Percentiles rank a stretch among this genome's conserved stretches.
These are phyloP conservation scores for Lenwebbia sp. DNA, from an alignment of 345 rosid genomes.

Conservation along the genomic window DNA sequence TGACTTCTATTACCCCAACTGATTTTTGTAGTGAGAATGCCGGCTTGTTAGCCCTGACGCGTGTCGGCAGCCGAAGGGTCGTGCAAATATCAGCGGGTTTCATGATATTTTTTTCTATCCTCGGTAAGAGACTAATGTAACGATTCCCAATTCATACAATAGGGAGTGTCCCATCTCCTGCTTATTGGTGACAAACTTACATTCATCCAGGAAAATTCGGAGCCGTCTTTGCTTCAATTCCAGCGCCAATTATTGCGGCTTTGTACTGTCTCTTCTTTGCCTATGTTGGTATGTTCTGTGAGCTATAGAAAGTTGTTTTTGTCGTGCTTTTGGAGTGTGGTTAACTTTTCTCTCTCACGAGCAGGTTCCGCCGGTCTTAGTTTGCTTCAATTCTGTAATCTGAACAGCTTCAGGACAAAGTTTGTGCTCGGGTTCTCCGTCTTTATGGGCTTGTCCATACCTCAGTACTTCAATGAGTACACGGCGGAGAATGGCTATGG, in stretches of 20 bases:
- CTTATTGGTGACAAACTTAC: neutral
- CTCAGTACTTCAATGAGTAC: constrained; percentile 84
- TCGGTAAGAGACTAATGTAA: constrained; percentile 28
- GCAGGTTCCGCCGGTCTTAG: constrained; percentile 73
- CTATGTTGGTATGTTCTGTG: constrained; percentile 53
- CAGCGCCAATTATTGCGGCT: constrained; percentile 69
- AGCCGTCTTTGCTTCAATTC: constrained; percentile 84
- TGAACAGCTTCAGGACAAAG: constrained; percentile 73
- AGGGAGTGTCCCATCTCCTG: neutral
- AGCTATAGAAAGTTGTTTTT: neutral
- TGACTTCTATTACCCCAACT: neutral
- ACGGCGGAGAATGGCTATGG: constrained; percentile 36
- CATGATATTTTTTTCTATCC: constrained; percentile 94
- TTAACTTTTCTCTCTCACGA: neutral
- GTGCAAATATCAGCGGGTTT: constrained; percentile 89
- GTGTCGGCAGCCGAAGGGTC: constrained; percentile 86
- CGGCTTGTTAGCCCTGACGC: constrained; percentile 79
- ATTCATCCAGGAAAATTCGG: constrained; percentile 65
- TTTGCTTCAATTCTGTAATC: constrained; percentile 80
- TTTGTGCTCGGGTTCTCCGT: constrained; percentile 75
- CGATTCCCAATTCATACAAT: neutral
- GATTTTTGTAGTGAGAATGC: constrained; percentile 63
- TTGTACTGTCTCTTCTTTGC: constrained; percentile 68
- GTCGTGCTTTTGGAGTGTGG: neutral
- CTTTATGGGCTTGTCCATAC: constrained; percentile 77